phyloP scores from a whole-genome alignment of 352 stramenopile species.

The Globisporangium nunn region DNA sequence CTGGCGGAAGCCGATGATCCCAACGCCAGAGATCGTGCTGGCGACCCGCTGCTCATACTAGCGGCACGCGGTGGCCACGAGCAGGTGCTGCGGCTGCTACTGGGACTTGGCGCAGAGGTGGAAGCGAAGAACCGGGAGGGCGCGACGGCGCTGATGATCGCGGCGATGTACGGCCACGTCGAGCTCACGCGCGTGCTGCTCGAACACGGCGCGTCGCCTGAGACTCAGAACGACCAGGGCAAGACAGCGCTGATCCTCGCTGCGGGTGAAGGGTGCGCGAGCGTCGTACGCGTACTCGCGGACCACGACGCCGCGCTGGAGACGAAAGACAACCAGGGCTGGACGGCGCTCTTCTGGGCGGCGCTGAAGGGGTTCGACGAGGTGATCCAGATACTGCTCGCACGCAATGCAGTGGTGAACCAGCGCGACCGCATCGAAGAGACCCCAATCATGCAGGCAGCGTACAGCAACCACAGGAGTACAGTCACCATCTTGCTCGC shows the following conservation, averaged over 20 bases:
- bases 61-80: constrained; percentile 14
- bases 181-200: constrained; percentile 1
- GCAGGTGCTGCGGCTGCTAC: constrained; percentile 18
- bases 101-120: not conserved
- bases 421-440: constrained; percentile 6
- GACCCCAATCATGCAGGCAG: constrained; percentile 13
- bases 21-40: constrained; percentile 1
- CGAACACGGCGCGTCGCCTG: not conserved
- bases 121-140: constrained; percentile 3
- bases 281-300: not conserved
- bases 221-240: not conserved
- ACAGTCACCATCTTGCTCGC: constrained; percentile 1
- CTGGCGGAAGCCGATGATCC: not conserved
- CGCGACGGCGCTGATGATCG: constrained; percentile 3
- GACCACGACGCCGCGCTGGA: constrained; percentile 2
- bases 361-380: constrained; percentile 3
- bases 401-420: constrained; percentile 6
- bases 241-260: constrained; percentile 2
- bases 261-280: not conserved
- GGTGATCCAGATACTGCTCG: constrained; percentile 1
- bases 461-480: constrained; percentile 6
- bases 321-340: constrained; percentile 7
- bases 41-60: constrained; percentile 4
- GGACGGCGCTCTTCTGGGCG: constrained; percentile 6
- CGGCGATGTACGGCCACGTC: not conserved